Evolutionary conservation across 2,329 filamentous ascomycete species (phyloP).

Genomic region (Aotearoamyces nothofagi): DNA sequence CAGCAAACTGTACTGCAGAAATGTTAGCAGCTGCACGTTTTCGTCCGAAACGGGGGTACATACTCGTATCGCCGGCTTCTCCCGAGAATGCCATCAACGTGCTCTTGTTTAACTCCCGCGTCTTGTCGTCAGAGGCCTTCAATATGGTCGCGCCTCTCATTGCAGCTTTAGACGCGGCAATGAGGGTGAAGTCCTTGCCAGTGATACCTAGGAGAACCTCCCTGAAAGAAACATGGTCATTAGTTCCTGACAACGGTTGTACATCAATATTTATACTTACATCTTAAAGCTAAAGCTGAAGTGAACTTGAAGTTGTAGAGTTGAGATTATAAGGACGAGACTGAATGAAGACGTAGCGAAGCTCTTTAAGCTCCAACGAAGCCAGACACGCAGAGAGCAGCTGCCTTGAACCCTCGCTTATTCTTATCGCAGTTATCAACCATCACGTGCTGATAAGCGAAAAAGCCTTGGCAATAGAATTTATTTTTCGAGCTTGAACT

Average conservation of each 20-base stretch:
- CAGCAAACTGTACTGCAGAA: conserved; percentile 80
- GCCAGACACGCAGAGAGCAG: too few relatives aligned
- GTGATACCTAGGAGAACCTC: conserved; percentile 97
- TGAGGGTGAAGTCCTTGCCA: conserved; percentile 97
- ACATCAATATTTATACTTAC: too few relatives aligned
- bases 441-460: too few relatives aligned
- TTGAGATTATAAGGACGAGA: too few relatives aligned
- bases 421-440: too few relatives aligned
- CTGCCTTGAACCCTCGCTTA: too few relatives aligned
- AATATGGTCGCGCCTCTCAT: conserved; percentile 96
- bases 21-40: conserved; percentile 3
- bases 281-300: conserved; percentile 4
- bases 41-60: conserved; percentile 15
- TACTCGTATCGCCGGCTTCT: conserved; percentile 90
- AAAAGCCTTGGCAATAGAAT: too few relatives aligned
- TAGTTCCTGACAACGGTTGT: too few relatives aligned
- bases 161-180: conserved; percentile 92
- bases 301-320: conserved; percentile 13
- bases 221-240: conserved; percentile 44
- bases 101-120: conserved; percentile 78
- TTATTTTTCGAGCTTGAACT: too few relatives aligned
- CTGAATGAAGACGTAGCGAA: too few relatives aligned
- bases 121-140: conserved; percentile 95
- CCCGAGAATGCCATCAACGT: conserved; percentile 91
- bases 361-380: too few relatives aligned